Evolutionary conservation across 1,284 basidiomycete genomes (phyloP).

Genomic region (Microbotryum intermedium): DNA sequence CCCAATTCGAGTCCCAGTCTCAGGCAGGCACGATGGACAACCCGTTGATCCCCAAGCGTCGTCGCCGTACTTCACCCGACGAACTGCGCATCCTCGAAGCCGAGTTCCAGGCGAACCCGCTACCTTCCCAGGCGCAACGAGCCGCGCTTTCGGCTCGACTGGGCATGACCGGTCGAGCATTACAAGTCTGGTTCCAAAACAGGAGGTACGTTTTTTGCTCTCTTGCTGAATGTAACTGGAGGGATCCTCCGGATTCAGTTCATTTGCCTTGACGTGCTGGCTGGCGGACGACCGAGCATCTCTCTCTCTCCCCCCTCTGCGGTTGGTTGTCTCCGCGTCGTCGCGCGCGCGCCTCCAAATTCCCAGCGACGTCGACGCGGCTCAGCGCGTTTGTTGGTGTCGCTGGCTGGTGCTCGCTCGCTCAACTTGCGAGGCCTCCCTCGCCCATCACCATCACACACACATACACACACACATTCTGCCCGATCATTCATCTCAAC

Average conservation of each 20-base stretch:
- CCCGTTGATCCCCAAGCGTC: slow-evolving; percentile 26
- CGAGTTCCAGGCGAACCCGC: slow-evolving; percentile 21
- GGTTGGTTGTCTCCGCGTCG: no score
- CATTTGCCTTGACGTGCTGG: no score
- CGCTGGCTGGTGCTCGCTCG: background rate
- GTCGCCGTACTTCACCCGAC: slow-evolving; percentile 31
- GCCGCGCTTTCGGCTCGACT: slow-evolving; percentile 21
- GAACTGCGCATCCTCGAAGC: slow-evolving; percentile 33
- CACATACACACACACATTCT: background rate
- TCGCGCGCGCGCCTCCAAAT: background rate
- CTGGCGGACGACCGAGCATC: no score
- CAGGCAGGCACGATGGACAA: slow-evolving; percentile 11
- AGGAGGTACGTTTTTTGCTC: slow-evolving; percentile 15
- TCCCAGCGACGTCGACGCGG: background rate
- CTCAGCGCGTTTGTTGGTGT: background rate
- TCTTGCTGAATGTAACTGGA: no score
- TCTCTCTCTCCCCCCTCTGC: no score
- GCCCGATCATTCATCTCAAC: background rate
- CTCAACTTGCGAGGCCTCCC: background rate
- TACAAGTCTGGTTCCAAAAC: slow-evolving; percentile 33
- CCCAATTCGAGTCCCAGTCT: no score
- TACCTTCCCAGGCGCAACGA: slow-evolving; percentile 25
- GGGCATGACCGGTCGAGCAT: slow-evolving; percentile 28
- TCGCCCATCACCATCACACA: background rate
- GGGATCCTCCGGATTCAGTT: no score